These are phyloP conservation scores for Trapa bicornis DNA, from an alignment of 345 rosid genomes.

Conservation along the genomic window DNA sequence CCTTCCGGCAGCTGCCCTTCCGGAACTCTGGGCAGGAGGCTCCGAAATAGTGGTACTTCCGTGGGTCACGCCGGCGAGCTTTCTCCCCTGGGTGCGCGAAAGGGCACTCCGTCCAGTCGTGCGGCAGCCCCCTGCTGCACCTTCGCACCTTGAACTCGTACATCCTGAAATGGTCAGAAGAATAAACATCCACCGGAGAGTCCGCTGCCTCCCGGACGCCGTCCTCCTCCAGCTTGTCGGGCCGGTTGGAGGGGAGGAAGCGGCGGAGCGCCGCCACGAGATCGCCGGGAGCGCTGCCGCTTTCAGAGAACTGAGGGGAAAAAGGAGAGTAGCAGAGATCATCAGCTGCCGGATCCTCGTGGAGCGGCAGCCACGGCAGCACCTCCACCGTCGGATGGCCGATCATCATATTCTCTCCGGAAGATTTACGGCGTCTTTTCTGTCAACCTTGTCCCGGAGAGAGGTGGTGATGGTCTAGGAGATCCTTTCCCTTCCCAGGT, in stretches of 20 bases:
- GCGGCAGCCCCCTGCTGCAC: conserved; percentile 15
- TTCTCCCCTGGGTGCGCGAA: conserved; percentile 18
- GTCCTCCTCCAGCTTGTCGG: not conserved
- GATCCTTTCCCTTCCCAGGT: not conserved
- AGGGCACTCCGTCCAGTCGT: conserved; percentile 23
- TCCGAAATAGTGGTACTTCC: conserved; percentile 16
- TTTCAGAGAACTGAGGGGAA: not conserved
- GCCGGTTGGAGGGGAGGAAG: conserved; percentile 10
- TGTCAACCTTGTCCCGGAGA: not conserved
- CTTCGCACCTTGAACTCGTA: conserved; percentile 16
- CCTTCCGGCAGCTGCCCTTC: conserved; percentile 15
- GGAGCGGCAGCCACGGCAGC: not conserved
- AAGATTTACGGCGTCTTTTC: not conserved
- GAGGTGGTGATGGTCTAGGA: not conserved
- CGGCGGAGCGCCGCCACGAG: conserved; percentile 7
- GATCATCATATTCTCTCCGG: not conserved
- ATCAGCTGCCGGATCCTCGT: not conserved
- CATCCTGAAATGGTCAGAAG: conserved; percentile 16
- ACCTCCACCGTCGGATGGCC: conserved; percentile 1
- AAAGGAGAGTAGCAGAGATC: conserved; percentile 1
- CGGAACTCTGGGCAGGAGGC: conserved; percentile 17
- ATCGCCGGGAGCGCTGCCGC: not conserved
- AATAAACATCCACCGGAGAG: conserved; percentile 10
- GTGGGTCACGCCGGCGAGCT: conserved; percentile 16
- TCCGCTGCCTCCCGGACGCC: conserved; percentile 3